Percentiles rank a stretch among this genome's conserved stretches.
Conservation (phyloP, 208 protist genomes). For the Balamuthia mandrillaris region DNA sequence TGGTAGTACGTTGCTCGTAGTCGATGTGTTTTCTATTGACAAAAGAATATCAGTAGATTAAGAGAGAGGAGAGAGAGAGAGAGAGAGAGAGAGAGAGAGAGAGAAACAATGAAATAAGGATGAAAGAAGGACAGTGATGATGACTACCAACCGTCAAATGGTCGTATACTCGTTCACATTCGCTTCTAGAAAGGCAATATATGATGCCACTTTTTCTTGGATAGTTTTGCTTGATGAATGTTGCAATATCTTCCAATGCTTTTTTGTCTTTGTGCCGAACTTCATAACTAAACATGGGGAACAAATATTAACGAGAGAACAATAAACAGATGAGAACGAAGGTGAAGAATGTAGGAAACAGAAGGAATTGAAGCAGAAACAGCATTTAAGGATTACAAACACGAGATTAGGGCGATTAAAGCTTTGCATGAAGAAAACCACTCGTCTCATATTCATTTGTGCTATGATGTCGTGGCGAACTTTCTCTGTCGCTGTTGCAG, state of each 20-base stretch:
- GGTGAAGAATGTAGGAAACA: no score
- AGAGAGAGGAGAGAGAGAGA: neutral
- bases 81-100: neutral
- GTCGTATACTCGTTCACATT: slow-evolving; percentile 39
- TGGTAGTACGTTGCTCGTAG: slow-evolving; percentile 11
- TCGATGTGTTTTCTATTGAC: neutral
- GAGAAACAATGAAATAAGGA: no score
- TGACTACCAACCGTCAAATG: neutral
- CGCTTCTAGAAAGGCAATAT: slow-evolving; percentile 76
- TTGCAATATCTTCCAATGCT: slow-evolving; percentile 45
- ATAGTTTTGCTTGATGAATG: slow-evolving; percentile 47
- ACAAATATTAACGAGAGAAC: no score
- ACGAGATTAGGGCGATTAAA: slow-evolving; percentile 76
- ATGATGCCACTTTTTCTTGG: slow-evolving; percentile 73
- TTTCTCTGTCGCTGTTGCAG: slow-evolving; percentile 75
- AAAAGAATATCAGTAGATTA: neutral
- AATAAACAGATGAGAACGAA: no score
- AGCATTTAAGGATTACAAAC: no score
- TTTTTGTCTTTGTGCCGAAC: slow-evolving; percentile 7
- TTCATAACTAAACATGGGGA: neutral
- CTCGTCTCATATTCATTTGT: slow-evolving; percentile 67
- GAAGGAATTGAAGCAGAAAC: no score
- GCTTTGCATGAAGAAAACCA: slow-evolving; percentile 50
- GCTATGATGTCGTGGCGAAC: slow-evolving; percentile 78
- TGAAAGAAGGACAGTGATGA: no score